Evolutionary conservation across 129 eudicot species (phyloP), one percentile per base, ranked within the genome.

Genomic region (Deinandra increscens): DNA sequence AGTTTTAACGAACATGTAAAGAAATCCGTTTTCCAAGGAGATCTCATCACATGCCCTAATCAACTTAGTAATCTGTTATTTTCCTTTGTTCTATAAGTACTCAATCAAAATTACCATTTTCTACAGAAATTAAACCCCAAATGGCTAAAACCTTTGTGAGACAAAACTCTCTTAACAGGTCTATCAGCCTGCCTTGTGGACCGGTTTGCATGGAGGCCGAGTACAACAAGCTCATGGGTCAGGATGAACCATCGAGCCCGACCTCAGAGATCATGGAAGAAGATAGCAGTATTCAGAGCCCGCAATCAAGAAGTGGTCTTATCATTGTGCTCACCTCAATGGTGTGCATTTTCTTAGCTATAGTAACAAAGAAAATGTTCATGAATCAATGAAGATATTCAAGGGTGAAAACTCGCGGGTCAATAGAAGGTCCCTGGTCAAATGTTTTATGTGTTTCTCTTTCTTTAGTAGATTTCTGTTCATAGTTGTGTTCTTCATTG

Each of bases 1-100:
- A n/a, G n/a, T n/a, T n/a, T n/a, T n/a, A n/a, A n/a, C n/a, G n/a
- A n/a, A 26, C 31, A 26, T 26, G 68, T 70, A 66, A 62, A 77
- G 76, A 77, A 77, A 69, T 71, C 70, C 81, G 42, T 61, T 77
- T 31, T 41, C 49, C 3, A 77, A 77, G 81, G 81, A 77, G 81
- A 77, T 77, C 76, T 77, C 76, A 69, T 69, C 81, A 77, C 76
- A 70, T 77, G 81, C 76, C 66, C 29, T 77, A 77, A 77, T 77
- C 81, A 69, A 65, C 72, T 65, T 77, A 17, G 59, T 50, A 69
- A 77, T 62, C 66, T 62, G 81, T 70, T 71, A 70, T 77, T 76
- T 69, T 51, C 43, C 81, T 53, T 14, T 17, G 51, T 77, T 54
- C 70, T 69, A 77, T 77, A 77, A 61, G 69, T 48, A 53, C 48